These are phyloP conservation scores for Salix udensis DNA, from an alignment of 345 rosid genomes.

Conservation along the genomic window DNA sequence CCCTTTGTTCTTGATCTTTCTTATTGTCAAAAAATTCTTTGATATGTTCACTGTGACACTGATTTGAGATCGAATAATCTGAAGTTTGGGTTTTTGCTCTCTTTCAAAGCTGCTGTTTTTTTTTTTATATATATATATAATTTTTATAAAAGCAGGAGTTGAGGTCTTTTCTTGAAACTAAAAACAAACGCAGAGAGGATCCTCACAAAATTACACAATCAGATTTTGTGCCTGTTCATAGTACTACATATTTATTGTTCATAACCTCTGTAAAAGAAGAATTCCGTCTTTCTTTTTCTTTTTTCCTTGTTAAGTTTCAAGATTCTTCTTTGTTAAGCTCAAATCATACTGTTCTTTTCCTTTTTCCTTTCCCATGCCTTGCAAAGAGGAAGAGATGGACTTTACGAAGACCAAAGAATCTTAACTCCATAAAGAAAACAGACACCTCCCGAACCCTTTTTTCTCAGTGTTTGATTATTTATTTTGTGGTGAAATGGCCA, in stretches of 20 bases:
- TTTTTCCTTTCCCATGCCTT: constrained; percentile 6
- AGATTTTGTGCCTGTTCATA: neutral
- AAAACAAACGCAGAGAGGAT: constrained; percentile 3
- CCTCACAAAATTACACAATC: neutral
- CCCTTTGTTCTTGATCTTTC: constrained; percentile 6
- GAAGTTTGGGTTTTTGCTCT: neutral
- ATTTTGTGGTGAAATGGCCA: constrained; percentile 55
- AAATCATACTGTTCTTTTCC: constrained; percentile 1
- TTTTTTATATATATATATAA: too few relatives aligned
- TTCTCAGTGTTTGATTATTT: neutral
- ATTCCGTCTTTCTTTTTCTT: neutral
- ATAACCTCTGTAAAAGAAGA: neutral
- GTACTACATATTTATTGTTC: neutral
- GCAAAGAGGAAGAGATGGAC: constrained; percentile 35
- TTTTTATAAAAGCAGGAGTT: neutral
- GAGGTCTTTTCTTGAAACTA: constrained; percentile 6
- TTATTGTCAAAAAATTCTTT: neutral
- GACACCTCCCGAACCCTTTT: constrained; percentile 6
- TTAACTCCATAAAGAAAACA: neutral
- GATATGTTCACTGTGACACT: constrained; percentile 1
- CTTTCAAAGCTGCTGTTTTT: neutral
- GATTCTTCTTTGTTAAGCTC: constrained; percentile 12
- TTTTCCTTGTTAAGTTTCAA: neutral
- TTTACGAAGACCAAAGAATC: constrained; percentile 33
- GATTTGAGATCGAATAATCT: constrained; percentile 9